phyloP scores from a whole-genome alignment of 345 rosid genomes.

The Camelina sativa region DNA sequence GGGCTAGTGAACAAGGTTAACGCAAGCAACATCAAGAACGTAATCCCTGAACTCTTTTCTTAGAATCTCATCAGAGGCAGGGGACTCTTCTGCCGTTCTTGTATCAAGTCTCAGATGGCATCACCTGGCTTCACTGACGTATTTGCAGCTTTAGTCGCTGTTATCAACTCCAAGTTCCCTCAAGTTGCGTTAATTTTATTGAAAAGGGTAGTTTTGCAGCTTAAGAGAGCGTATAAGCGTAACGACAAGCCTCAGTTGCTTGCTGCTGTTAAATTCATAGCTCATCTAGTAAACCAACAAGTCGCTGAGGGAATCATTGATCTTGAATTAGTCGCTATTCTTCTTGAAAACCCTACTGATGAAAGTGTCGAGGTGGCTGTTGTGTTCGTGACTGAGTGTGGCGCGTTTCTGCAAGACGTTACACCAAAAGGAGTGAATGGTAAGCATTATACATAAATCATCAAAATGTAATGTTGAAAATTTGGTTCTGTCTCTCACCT shows the following conservation, averaged over 20 bases:
- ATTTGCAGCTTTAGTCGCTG: slow-evolving; percentile 79
- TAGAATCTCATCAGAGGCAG: slow-evolving; percentile 87
- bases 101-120: slow-evolving; percentile 96
- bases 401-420: slow-evolving; percentile 82
- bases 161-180: slow-evolving; percentile 81
- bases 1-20: slow-evolving; percentile 87
- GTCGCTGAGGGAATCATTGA: slow-evolving; percentile 84
- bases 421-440: slow-evolving; percentile 81
- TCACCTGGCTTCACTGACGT: slow-evolving; percentile 87
- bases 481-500: too few relatives aligned
- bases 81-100: slow-evolving; percentile 82
- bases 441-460: too few relatives aligned
- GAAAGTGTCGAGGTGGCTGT: slow-evolving; percentile 94
- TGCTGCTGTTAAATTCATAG: slow-evolving; percentile 90
- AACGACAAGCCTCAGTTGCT: slow-evolving; percentile 92
- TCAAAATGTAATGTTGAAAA: too few relatives aligned
- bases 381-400: slow-evolving; percentile 85
- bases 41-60: slow-evolving; percentile 77
- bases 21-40: slow-evolving; percentile 78
- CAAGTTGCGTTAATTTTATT: slow-evolving; percentile 82
- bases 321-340: slow-evolving; percentile 68
- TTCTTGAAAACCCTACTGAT: slow-evolving; percentile 78
- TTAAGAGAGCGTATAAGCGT: slow-evolving; percentile 87
- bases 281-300: slow-evolving; percentile 91
- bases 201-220: slow-evolving; percentile 82